Evolutionary conservation across 108 stramenopile species (phyloP).

Genomic region (Skeletonema marinoi): DNA sequence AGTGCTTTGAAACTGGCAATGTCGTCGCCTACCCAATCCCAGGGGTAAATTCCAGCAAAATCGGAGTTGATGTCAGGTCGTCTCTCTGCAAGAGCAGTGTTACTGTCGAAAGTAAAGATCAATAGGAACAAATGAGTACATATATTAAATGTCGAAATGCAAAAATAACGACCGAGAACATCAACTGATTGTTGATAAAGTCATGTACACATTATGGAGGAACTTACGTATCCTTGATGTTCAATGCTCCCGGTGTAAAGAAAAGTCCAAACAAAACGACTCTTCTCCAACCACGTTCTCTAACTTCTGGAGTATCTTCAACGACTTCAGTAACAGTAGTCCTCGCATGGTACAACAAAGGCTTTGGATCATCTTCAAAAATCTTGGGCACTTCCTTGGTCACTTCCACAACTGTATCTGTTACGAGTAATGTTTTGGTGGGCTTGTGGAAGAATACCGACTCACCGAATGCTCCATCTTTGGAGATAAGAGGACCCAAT

Average conservation of each 20-base stretch:
- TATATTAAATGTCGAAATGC: not conserved
- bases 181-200: not conserved
- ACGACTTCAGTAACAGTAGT: slow-evolving; percentile 83
- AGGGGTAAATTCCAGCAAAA: slow-evolving; percentile 86
- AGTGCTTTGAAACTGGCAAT: slow-evolving; percentile 79
- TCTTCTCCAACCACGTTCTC: slow-evolving; percentile 89
- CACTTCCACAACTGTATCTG: slow-evolving; percentile 89
- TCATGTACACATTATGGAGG: not conserved
- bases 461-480: slow-evolving; percentile 93
- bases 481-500: slow-evolving; percentile 87
- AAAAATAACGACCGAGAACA: not conserved
- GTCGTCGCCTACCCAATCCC: slow-evolving; percentile 88
- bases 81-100: slow-evolving; percentile 73
- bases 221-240: slow-evolving; percentile 67
- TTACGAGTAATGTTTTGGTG: slow-evolving; percentile 86
- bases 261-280: slow-evolving; percentile 89
- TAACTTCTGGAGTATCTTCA: slow-evolving; percentile 73
- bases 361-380: slow-evolving; percentile 79
- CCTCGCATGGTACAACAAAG: slow-evolving; percentile 93
- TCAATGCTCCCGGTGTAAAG: slow-evolving; percentile 85
- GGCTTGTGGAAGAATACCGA: slow-evolving; percentile 90
- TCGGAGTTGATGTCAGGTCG: slow-evolving; percentile 83
- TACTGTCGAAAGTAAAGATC: slow-evolving; percentile 1
- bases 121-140: not conserved
- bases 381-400: slow-evolving; percentile 83